phyloP scores from a whole-genome alignment of 768 basidiomycete species.

The Agaricus bisporus region DNA sequence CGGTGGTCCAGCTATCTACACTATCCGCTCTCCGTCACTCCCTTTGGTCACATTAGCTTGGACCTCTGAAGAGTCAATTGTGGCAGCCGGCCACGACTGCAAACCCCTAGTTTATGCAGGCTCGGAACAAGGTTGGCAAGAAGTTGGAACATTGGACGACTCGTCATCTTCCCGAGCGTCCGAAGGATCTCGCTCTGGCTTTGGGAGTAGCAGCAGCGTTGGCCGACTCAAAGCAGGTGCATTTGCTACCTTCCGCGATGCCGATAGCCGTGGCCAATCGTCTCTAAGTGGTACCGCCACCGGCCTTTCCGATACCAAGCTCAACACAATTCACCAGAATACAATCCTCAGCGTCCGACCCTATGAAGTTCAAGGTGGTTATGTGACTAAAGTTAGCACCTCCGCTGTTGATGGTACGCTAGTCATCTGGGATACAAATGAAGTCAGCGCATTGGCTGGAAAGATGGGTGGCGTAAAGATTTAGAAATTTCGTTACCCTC shows the following conservation, averaged over 20 bases:
- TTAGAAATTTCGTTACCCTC: neutral
- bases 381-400: constrained; percentile 76
- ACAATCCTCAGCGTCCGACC: constrained; percentile 90
- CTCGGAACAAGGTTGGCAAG: constrained; percentile 69
- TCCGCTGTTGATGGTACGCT: constrained; percentile 91
- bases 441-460: constrained; percentile 44
- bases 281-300: constrained; percentile 21
- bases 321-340: constrained; percentile 94
- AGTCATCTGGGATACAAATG: constrained; percentile 82
- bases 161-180: constrained; percentile 41
- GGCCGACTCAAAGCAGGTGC: constrained; percentile 90
- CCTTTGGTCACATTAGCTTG: constrained; percentile 84
- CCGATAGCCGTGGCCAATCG: constrained; percentile 71
- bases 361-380: constrained; percentile 54
- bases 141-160: constrained; percentile 81
- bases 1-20: constrained; percentile 63
- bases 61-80: constrained; percentile 73
- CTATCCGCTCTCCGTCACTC: constrained; percentile 69
- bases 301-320: constrained; percentile 55
- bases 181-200: constrained; percentile 36
- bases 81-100: constrained; percentile 97
- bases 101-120: constrained; percentile 88
- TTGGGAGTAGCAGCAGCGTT: constrained; percentile 38
- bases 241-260: constrained; percentile 90
- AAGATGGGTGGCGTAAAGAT: constrained; percentile 35